These are phyloP conservation scores for Lentithecium fluviatile DNA, from an alignment of 495 filamentous ascomycete genomes.

Conservation along the genomic window DNA sequence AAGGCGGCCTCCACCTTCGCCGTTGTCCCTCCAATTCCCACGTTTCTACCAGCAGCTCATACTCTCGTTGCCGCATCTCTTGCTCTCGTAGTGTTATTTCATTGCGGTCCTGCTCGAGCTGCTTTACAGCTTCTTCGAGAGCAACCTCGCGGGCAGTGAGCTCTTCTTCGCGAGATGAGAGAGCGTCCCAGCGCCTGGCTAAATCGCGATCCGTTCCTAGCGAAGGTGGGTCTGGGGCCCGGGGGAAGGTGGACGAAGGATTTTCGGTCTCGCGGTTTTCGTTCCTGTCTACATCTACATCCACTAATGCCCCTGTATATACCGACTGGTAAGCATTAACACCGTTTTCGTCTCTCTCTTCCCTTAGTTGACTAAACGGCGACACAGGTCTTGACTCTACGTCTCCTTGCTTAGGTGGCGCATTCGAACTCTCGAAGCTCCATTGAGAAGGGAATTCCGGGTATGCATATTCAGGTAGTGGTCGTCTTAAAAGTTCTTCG, in stretches of 20 bases:
- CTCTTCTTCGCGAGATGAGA: background rate
- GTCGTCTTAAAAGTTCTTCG: too few relatives aligned
- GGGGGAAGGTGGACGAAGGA: background rate
- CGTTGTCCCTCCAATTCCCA: too few relatives aligned
- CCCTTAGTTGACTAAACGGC: background rate
- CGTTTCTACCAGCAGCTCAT: background rate
- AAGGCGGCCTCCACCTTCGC: background rate
- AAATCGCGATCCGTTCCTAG: background rate
- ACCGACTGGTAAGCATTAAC: background rate
- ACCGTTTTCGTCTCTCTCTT: background rate
- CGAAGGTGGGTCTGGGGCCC: background rate
- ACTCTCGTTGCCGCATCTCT: background rate
- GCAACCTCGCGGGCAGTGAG: background rate
- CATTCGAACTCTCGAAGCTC: background rate
- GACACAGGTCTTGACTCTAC: background rate
- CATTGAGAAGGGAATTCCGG: background rate
- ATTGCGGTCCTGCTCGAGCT: background rate
- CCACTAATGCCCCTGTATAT: background rate
- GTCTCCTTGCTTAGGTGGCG: background rate
- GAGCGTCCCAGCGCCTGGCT: background rate
- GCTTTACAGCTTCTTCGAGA: background rate
- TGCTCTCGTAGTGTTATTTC: background rate
- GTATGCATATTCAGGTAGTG: too few relatives aligned
- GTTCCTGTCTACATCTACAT: background rate
- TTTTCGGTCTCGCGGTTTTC: background rate